Evolutionary conservation across 768 basidiomycete genomes (phyloP).

Genomic region (Guyanaporus albipodus): DNA sequence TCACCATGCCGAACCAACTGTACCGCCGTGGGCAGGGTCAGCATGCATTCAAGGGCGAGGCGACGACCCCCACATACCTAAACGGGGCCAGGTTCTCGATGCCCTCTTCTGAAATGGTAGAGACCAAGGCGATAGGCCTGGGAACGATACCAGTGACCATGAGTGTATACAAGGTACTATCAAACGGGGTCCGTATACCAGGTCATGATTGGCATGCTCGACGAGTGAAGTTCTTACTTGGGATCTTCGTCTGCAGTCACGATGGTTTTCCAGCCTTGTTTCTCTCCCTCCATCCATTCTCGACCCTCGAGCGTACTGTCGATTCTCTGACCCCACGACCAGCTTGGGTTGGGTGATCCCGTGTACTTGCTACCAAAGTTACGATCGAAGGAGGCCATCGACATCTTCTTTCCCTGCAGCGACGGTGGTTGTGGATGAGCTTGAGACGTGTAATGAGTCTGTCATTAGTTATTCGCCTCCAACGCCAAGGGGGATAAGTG

Average conservation of each 20-base stretch:
- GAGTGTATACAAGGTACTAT: slow-evolving; percentile 29
- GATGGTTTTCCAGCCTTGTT: slow-evolving; percentile 33
- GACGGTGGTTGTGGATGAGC: too few relatives aligned
- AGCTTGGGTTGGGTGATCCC: slow-evolving; percentile 28
- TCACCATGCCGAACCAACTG: slow-evolving; percentile 29
- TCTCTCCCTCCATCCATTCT: slow-evolving; percentile 33
- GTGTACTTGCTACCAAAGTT: slow-evolving; percentile 21
- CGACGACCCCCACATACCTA: slow-evolving; percentile 25
- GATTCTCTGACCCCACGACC: slow-evolving; percentile 29
- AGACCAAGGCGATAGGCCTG: slow-evolving; percentile 45
- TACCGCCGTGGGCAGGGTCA: neutral
- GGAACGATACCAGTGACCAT: slow-evolving; percentile 37
- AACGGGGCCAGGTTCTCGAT: slow-evolving; percentile 41
- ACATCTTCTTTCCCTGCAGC: slow-evolving; percentile 6
- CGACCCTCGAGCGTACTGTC: slow-evolving; percentile 22
- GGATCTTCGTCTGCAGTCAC: slow-evolving; percentile 25
- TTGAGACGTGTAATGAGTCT: neutral
- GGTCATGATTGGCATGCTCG: neutral
- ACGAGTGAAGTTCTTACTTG: slow-evolving; percentile 12
- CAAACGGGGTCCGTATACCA: neutral
- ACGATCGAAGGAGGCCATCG: slow-evolving; percentile 22
- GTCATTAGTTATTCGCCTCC: too few relatives aligned
- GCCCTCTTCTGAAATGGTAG: slow-evolving; percentile 33
- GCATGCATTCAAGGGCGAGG: slow-evolving; percentile 2
- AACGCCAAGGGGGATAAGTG: too few relatives aligned